These are phyloP conservation scores for Ustilago loliicola DNA, from an alignment of 1,284 basidiomycete genomes.

Conservation along the genomic window DNA sequence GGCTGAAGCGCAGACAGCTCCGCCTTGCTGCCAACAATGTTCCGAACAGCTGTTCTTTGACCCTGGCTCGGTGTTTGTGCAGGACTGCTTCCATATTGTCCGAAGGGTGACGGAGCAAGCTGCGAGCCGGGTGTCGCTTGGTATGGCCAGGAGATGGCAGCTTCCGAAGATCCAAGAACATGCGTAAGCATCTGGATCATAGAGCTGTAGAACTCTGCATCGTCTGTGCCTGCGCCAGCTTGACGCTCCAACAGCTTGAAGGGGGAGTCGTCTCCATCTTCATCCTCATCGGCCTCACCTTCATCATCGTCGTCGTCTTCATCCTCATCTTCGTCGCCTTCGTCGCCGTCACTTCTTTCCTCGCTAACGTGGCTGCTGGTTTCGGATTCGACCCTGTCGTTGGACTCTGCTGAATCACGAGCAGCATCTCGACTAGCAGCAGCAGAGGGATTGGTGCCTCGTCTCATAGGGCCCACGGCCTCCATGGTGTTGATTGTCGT, in stretches of 20 bases:
- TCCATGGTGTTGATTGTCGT: not conserved
- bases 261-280: slow-evolving; percentile 45
- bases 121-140: slow-evolving; percentile 42
- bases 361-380: not conserved
- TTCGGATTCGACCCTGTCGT: not conserved
- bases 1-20: slow-evolving; percentile 48
- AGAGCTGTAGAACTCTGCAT: slow-evolving; percentile 58
- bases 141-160: slow-evolving; percentile 41
- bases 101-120: slow-evolving; percentile 41
- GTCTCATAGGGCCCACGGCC: not conserved
- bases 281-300: slow-evolving; percentile 22
- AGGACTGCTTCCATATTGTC: slow-evolving; percentile 40
- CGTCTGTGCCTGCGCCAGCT: slow-evolving; percentile 25
- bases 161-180: slow-evolving; percentile 57
- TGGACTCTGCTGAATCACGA: not conserved
- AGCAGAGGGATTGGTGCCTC: not conserved
- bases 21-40: slow-evolving; percentile 15
- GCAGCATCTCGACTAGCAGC: not conserved
- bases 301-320: slow-evolving; percentile 23
- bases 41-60: slow-evolving; percentile 9
- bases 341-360: not conserved
- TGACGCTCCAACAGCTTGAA: slow-evolving; percentile 45
- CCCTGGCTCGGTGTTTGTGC: slow-evolving; percentile 29
- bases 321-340: slow-evolving; percentile 7
- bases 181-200: slow-evolving; percentile 65